Evolutionary conservation across 345 rosid genomes (phyloP).

Genomic region (Pugionium dolabratum): DNA sequence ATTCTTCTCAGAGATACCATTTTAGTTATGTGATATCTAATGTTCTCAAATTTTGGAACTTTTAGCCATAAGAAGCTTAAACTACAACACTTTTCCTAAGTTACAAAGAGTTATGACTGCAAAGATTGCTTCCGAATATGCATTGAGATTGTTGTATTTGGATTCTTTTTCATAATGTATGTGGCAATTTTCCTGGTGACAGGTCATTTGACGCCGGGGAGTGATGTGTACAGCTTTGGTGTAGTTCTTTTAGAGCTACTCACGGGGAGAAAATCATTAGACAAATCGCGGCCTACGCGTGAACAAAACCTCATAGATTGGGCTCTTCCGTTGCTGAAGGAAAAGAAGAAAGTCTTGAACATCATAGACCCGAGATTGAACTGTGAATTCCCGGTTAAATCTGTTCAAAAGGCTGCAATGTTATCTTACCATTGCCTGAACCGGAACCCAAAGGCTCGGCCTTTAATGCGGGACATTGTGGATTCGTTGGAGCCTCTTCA

Average conservation of each 20-base stretch:
- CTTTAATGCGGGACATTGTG: constrained; percentile 95
- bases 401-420: constrained; percentile 89
- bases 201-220: constrained; percentile 86
- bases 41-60: neutral
- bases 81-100: neutral
- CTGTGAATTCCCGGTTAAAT: constrained; percentile 74
- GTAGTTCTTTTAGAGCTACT: constrained; percentile 80
- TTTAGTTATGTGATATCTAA: neutral
- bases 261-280: constrained; percentile 82
- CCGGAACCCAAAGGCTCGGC: constrained; percentile 90
- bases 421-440: constrained; percentile 95
- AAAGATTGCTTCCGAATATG: neutral
- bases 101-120: neutral
- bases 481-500: constrained; percentile 94
- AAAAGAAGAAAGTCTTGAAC: constrained; percentile 78
- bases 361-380: constrained; percentile 73
- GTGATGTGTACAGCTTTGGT: constrained; percentile 89
- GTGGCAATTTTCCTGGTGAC: constrained; percentile 17
- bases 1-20: neutral
- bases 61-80: neutral
- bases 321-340: constrained; percentile 87
- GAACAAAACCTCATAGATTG: constrained; percentile 91
- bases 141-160: constrained; percentile 9
- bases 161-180: constrained; percentile 12
- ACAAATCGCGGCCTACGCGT: constrained; percentile 75